A percentile compares a stretch with the other conserved stretches of the same genome.
phyloP scores from a whole-genome alignment of 768 basidiomycete species.

The Dentipellis fragilis region DNA sequence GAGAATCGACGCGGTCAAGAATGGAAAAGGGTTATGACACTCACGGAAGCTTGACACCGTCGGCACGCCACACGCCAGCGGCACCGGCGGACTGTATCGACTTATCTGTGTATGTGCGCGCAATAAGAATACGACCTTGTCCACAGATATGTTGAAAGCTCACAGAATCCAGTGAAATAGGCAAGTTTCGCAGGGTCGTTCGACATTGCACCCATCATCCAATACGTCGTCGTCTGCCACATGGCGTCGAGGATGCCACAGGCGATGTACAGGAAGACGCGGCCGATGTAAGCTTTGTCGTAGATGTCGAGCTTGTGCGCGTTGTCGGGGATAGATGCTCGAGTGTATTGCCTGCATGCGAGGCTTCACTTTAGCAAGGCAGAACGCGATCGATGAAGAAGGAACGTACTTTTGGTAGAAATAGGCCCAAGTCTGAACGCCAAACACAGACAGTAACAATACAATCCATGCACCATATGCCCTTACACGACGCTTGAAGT shows the following conservation, averaged over 20 bases:
- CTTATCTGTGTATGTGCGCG: conserved; percentile 34
- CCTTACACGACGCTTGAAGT: conserved; percentile 51
- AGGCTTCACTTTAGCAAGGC: too few relatives aligned
- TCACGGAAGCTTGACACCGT: conserved; percentile 52
- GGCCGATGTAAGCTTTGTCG: conserved; percentile 42
- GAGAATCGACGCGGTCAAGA: neutral
- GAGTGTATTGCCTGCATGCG: conserved; percentile 43
- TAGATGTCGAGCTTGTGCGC: conserved; percentile 48
- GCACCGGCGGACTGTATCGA: conserved; percentile 70
- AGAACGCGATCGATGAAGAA: too few relatives aligned
- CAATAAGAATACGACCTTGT: too few relatives aligned
- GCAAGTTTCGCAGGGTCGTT: conserved; percentile 75
- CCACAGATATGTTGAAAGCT: neutral
- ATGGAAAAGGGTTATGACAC: conserved; percentile 19
- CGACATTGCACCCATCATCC: conserved; percentile 81
- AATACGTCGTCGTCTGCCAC: conserved; percentile 81
- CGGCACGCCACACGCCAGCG: conserved; percentile 63
- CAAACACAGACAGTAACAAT: conserved; percentile 53
- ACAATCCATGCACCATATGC: conserved; percentile 63
- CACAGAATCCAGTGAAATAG: conserved; percentile 74
- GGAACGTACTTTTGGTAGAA: conserved; percentile 56
- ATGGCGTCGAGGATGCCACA: conserved; percentile 71
- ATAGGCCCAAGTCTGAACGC: conserved; percentile 68
- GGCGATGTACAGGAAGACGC: conserved; percentile 56
- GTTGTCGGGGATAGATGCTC: conserved; percentile 31